Evolutionary conservation across 805 yeast species (phyloP), one percentile per base, ranked within the genome.

Genomic region (Starmerella floricola): DNA sequence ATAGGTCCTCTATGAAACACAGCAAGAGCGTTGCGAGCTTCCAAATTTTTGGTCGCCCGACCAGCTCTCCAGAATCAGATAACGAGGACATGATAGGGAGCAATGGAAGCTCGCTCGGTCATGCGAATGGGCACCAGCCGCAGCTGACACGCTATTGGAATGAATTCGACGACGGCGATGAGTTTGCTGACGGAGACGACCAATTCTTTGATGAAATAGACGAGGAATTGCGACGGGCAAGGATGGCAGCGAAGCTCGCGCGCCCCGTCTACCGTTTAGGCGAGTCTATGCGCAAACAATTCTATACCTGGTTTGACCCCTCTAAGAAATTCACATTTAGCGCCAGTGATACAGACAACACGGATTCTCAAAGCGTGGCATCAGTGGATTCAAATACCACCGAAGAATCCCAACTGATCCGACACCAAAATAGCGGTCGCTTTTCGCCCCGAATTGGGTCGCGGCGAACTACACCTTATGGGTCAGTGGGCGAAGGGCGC

Each of bases 131-230:
- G 29, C 16, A 34, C n/a, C 33, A 11, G 6, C 36, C 40, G 20
- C 40, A 31, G 31, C 38, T 19, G 16, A 18, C 38, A 18, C 56
- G 78, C 35, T 76, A 76, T 55, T 76, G 82, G 82, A 76, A 76
- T 53, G 82, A 76, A 59, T 76, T 76, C 54, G 82, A 76, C 52
- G 66, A 76, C 1, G 81, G 75, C 44, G 72, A 61, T 34, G 74
- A 63, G 44, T 62, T 57, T 21, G 64, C 57, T 27, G 53, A 60
- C 10, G 56, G 54, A 15, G 45, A 42, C 23, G 44, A 44, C 15
- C 45, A 43, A 1, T 50, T 52, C 37, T 51, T 50, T 20, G 67
- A 64, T 31, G 67, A 59, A 11, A 55, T 52, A 10, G 49, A 45
- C n/a, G 55, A 55, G 31, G 58, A 54, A 17, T 52, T 47, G 43